phyloP scores from a whole-genome alignment of 352 stramenopile species.

The Phytophthora sansomeana region DNA sequence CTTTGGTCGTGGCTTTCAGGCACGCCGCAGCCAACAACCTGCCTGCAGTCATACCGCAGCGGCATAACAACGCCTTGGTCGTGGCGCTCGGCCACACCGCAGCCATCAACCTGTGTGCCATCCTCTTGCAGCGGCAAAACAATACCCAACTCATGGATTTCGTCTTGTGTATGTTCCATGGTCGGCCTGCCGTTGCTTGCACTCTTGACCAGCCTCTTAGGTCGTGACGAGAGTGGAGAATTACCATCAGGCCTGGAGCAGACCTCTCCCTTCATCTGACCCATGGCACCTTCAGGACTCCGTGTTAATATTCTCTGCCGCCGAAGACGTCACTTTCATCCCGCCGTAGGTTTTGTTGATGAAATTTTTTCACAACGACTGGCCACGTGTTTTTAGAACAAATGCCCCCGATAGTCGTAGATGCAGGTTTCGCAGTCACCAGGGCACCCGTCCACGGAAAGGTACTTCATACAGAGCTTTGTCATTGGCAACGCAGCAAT shows the following conservation, averaged over 20 bases:
- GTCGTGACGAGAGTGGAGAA: no score
- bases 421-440: conserved; percentile 9
- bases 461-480: conserved; percentile 20
- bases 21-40: not conserved
- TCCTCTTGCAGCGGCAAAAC: not conserved
- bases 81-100: no score
- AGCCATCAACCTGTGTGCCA: no score
- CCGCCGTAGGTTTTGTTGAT: conserved; percentile 11
- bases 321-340: not conserved
- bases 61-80: no score
- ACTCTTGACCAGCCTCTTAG: no score
- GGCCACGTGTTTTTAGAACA: not conserved
- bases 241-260: no score
- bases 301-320: not conserved
- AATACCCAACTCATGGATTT: no score
- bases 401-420: conserved; percentile 18
- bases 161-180: no score
- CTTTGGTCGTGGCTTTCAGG: not conserved
- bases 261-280: not conserved
- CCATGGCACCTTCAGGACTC: conserved; percentile 5
- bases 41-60: not conserved
- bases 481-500: conserved; percentile 7
- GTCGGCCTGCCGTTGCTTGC: no score
- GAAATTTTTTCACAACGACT: conserved; percentile 4
- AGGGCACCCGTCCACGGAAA: conserved; percentile 7